Evolutionary conservation across 371 early-diverging fungal genomes (phyloP).

Genomic region (Syncephalastrum contaminatum): DNA sequence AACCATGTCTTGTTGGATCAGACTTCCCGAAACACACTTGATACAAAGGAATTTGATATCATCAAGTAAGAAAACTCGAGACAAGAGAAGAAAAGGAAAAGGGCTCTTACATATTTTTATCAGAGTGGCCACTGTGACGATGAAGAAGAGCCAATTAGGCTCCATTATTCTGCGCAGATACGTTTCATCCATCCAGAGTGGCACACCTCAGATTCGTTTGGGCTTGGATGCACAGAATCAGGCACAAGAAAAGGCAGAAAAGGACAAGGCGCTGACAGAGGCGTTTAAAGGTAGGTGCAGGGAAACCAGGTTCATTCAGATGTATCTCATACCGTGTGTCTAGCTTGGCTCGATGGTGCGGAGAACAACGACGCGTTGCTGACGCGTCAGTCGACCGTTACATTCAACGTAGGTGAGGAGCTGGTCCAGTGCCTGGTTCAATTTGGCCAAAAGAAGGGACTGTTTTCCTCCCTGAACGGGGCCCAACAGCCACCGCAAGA

Average conservation of each 20-base stretch:
- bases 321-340: too few species aligned
- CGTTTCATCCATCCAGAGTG: slow-evolving; percentile 12
- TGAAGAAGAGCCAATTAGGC: slow-evolving; percentile 27
- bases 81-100: not conserved
- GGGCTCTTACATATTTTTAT: not conserved
- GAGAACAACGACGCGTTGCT: too few species aligned
- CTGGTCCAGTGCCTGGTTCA: slow-evolving; percentile 22
- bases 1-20: slow-evolving; percentile 52
- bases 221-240: slow-evolving; percentile 37
- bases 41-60: slow-evolving; percentile 44
- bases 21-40: slow-evolving; percentile 40
- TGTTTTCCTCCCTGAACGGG: slow-evolving; percentile 24
- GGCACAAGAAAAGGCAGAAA: slow-evolving; percentile 28
- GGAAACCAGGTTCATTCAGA: too few species aligned
- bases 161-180: slow-evolving; percentile 30
- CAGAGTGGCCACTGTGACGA: slow-evolving; percentile 40
- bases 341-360: too few species aligned
- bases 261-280: slow-evolving; percentile 21
- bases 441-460: slow-evolving; percentile 35
- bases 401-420: slow-evolving; percentile 10
- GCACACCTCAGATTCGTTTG: slow-evolving; percentile 28
- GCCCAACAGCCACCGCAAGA: slow-evolving; percentile 14
- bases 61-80: slow-evolving; percentile 31
- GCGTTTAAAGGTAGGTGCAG: slow-evolving; percentile 21
- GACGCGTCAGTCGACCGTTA: too few species aligned